Percentiles rank a stretch among this genome's conserved stretches.
phyloP scores from a whole-genome alignment of 192 early-diverging fungal species.

The Chytriomyces hyalinus region DNA sequence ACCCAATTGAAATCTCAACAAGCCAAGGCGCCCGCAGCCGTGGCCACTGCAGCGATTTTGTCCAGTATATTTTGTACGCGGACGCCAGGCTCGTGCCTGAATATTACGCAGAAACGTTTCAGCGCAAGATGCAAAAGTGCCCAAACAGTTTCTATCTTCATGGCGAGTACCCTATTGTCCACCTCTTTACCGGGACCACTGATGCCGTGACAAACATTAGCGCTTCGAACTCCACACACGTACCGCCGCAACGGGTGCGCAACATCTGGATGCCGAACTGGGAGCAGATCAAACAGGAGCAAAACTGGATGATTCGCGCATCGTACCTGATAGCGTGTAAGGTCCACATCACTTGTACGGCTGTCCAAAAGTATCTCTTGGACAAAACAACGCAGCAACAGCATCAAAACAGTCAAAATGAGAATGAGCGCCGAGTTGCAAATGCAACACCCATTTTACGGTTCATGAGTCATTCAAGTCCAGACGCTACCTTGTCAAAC shows the following conservation, averaged over 20 bases:
- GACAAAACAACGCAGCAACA: background rate
- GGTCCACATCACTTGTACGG: conserved; percentile 9
- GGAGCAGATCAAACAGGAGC: conserved; percentile 5
- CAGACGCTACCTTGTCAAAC: conserved; percentile 8
- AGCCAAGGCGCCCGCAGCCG: background rate
- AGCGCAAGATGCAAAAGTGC: conserved; percentile 17
- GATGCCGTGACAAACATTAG: too few species aligned
- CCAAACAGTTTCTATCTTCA: conserved; percentile 16
- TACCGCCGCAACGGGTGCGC: background rate
- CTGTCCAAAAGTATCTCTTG: background rate
- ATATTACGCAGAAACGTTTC: conserved; percentile 11
- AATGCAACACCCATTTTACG: background rate
- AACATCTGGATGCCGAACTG: background rate
- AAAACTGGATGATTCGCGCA: background rate
- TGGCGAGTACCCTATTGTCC: conserved; percentile 17
- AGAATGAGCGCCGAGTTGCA: background rate
- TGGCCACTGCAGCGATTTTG: conserved; percentile 31
- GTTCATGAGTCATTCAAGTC: conserved; percentile 28
- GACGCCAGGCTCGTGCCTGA: background rate
- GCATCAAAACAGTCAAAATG: background rate
- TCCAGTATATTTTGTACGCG: conserved; percentile 21
- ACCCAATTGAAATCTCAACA: conserved; percentile 15
- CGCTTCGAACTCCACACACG: too few species aligned
- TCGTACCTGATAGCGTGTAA: conserved; percentile 7
- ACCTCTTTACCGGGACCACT: background rate